Conservation (phyloP, 164 flowering plant species). For the grape (Vitis vinifera) region ASM3070453v1 NC_081814.1:5096501-5097000, state of each 20-base stretch:
- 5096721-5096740: conserved; percentile 85
- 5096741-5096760: conserved; percentile 73
- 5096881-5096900: conserved; percentile 94
- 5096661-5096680: conserved; percentile 8
- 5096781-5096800: conserved; percentile 80
- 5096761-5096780: conserved; percentile 66
- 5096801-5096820: neutral
- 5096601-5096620: too few species aligned
- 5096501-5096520: too few species aligned
- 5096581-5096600: too few species aligned
- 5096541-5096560: too few species aligned
- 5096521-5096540: too few species aligned
- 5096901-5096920: conserved; percentile 72
- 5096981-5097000: neutral
- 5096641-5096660: too few species aligned
- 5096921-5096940: conserved; percentile 96
- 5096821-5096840: neutral
- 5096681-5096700: conserved; percentile 54
- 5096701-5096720: conserved; percentile 59
- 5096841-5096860: too few species aligned
- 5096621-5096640: too few species aligned
- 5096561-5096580: too few species aligned
- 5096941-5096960: conserved; percentile 89
- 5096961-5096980: conserved; percentile 70
- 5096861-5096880: neutral